Evolutionary conservation across 2,329 filamentous ascomycete species (phyloP).

Genomic region (Aspergillus cejpii): DNA sequence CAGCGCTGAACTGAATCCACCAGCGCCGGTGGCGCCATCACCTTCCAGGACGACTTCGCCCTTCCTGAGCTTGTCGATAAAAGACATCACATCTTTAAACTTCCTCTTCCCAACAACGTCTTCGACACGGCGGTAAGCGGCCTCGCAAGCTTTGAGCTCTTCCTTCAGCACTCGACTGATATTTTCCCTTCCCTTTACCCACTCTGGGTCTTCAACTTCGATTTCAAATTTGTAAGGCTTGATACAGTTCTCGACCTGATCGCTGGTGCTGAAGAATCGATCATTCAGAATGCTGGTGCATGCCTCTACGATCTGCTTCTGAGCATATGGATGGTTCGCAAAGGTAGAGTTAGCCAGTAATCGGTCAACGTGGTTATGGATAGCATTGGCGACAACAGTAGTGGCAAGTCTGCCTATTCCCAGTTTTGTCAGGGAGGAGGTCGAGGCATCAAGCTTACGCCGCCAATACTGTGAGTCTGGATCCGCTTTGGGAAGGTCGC

Average conservation of each 20-base stretch:
- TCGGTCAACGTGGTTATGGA: slow-evolving; percentile 74
- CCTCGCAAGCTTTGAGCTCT: slow-evolving; percentile 77
- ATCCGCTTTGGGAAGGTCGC: slow-evolving; percentile 75
- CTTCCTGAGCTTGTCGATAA: slow-evolving; percentile 82
- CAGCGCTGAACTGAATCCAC: slow-evolving; percentile 84
- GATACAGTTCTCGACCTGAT: slow-evolving; percentile 97
- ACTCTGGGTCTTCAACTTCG: slow-evolving; percentile 85
- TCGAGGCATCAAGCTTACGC: slow-evolving; percentile 86
- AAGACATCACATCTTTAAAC: slow-evolving; percentile 78
- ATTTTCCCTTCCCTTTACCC: slow-evolving; percentile 77
- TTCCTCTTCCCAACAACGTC: slow-evolving; percentile 72
- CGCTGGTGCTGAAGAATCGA: slow-evolving; percentile 90
- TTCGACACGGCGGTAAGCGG: slow-evolving; percentile 69
- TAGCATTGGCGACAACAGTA: slow-evolving; percentile 78
- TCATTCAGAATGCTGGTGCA: slow-evolving; percentile 87
- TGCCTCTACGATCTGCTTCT: slow-evolving; percentile 86
- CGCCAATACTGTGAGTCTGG: slow-evolving; percentile 85
- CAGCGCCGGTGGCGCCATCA: slow-evolving; percentile 74
- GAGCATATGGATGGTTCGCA: slow-evolving; percentile 80
- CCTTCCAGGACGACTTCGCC: slow-evolving; percentile 81
- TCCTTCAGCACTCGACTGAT: slow-evolving; percentile 73
- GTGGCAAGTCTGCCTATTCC: slow-evolving; percentile 90
- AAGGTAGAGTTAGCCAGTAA: slow-evolving; percentile 79
- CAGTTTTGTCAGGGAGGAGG: slow-evolving; percentile 82
- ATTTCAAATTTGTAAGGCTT: slow-evolving; percentile 99